Evolutionary conservation across 768 basidiomycete species (phyloP), one percentile per base, ranked within the genome.

Genomic region (Hygrophoropsis aurantiaca): DNA sequence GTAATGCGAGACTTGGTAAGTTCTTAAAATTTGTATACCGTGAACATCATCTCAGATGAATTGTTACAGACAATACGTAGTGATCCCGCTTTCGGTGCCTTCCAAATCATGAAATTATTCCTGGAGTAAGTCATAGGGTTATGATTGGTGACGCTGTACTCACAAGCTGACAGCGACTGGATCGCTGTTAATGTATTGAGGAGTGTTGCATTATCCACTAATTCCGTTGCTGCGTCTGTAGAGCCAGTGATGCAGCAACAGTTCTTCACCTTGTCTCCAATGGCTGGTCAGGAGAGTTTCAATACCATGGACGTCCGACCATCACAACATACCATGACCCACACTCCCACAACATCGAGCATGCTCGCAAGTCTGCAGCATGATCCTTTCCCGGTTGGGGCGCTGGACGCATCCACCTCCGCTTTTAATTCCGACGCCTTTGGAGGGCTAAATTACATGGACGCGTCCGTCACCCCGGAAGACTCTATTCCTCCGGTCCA

Each of bases 171-270:
- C 52, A 92, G 90, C 55, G 90, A 94, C 66, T 92, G 90, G 90
- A 92, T 92, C 59, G 87, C 89, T 2, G 83, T 93, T 53, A 92
- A 90, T 65, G 89, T 94, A 51, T 73, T 94, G 55, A 76, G 90
- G 57, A 89, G 77, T 57, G 90, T 94, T 52, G 91, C 91, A 2
- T 70, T 94, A 49, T 92, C 90, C 23, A 93, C 90, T 19, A 92
- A 90, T 68, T 92, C 90, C 16, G 90, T 94, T 44, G 90, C 90
- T 24, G 90, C 90, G 18, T 93, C 90, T 20, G 90, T 94, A 44
- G 90, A 94, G 60, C 90, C 90, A 25, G 84, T 91, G 47, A 90
- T 92, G 79, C 90, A 92, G 57, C 90, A 92, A 59, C 85, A 90
- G 58, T 94, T 86, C 70, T 88, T 89, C 64, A 78, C 87, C 4